A percentile compares a stretch with the other conserved stretches of the same genome.
phyloP scores from a whole-genome alignment of 352 stramenopile species.

The Globisporangium takayamanum region DNA sequence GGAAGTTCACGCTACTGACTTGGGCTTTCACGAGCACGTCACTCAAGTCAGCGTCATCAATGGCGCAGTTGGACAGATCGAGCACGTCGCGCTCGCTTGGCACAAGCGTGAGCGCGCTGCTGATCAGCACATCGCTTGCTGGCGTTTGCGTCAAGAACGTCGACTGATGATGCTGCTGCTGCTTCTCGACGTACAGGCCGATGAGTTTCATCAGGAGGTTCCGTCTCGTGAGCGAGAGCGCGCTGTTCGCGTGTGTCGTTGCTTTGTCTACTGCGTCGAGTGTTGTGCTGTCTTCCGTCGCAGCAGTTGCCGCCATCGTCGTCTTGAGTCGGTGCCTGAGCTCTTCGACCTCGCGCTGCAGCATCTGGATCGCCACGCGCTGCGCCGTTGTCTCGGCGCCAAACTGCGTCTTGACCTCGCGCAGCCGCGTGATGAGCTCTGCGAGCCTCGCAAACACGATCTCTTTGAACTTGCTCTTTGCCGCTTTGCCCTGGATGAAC shows the following conservation, averaged over 20 bases:
- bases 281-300: constrained; percentile 3
- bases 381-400: constrained; percentile 26
- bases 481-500: constrained; percentile 38
- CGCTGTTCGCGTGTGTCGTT: background rate
- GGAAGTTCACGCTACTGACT: constrained; percentile 24
- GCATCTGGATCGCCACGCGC: constrained; percentile 26
- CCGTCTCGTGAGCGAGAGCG: constrained; percentile 1
- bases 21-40: constrained; percentile 36
- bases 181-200: constrained; percentile 27
- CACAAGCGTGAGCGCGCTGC: constrained; percentile 3
- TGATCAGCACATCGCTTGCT: constrained; percentile 35
- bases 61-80: constrained; percentile 22
- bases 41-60: constrained; percentile 35
- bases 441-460: constrained; percentile 41
- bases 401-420: constrained; percentile 30
- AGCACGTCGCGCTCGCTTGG: constrained; percentile 11
- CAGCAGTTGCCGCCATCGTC: background rate
- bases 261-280: background rate
- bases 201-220: constrained; percentile 42
- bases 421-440: constrained; percentile 33
- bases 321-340: constrained; percentile 24
- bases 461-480: constrained; percentile 35
- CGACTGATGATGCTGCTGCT: constrained; percentile 20
- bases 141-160: constrained; percentile 48
- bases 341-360: constrained; percentile 31